phyloP scores from a whole-genome alignment of 768 basidiomycete genomes.

The Peribolospora kevripleyi region DNA sequence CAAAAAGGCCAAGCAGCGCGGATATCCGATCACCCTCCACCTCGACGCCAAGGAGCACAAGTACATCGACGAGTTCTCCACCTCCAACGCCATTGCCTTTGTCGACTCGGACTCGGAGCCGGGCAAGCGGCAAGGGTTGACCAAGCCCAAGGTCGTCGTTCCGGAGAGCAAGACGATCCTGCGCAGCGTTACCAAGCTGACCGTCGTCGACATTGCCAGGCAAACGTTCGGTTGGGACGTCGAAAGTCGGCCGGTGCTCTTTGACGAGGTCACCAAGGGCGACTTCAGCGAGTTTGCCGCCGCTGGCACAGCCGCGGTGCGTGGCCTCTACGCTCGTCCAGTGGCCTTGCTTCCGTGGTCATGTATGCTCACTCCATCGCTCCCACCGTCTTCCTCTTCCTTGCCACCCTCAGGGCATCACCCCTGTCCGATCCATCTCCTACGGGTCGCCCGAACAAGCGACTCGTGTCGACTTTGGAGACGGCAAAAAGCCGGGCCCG shows the following conservation, averaged over 20 bases:
- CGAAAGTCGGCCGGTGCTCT: constrained; percentile 8
- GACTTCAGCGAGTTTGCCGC: constrained; percentile 13
- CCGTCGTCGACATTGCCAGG: constrained; percentile 10
- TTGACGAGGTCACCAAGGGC: constrained; percentile 11
- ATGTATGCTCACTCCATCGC: neutral
- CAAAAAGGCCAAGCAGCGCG: constrained; percentile 9
- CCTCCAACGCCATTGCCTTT: constrained; percentile 12
- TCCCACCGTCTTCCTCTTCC: neutral
- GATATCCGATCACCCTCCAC: constrained; percentile 15
- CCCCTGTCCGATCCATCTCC: constrained; percentile 13
- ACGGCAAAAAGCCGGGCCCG: constrained; percentile 12
- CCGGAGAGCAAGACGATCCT: constrained; percentile 12
- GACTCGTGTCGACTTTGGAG: constrained; percentile 9
- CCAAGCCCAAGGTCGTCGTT: constrained; percentile 10
- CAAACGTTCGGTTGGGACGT: constrained; percentile 12
- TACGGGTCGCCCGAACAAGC: constrained; percentile 5
- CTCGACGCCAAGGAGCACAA: constrained; percentile 7
- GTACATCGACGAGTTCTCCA: constrained; percentile 15
- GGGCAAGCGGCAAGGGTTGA: neutral
- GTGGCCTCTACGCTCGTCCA: neutral
- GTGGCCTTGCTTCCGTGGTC: neutral
- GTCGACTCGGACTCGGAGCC: neutral
- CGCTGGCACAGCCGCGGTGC: constrained; percentile 14
- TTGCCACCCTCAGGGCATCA: constrained; percentile 5
- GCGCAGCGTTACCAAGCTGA: constrained; percentile 12